Base-by-base conservation (phyloP, 1,284 basidiomycete genomes). In the Cryptococcus maquisensis region DNA sequence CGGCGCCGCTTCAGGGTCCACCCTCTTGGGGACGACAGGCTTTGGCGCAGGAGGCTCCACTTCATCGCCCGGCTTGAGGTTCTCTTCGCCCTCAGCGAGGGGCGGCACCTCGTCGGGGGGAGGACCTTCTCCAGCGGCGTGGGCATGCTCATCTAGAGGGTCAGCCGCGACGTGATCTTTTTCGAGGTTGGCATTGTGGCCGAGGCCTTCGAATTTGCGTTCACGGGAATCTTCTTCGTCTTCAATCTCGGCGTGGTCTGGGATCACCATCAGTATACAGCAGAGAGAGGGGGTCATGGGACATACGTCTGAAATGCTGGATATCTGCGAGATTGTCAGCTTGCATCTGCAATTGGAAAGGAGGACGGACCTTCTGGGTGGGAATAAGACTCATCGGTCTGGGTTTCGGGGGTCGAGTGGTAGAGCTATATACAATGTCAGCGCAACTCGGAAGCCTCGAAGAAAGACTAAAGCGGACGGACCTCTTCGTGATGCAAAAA, bases 321-420 rank as follows among this genome's bases (percentile, higher is more conserved):
- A 77, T 63, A 55, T 75, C 67, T 71, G 49, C 16, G 6, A 6
- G 32, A 32, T 39, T 55, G 21, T 16, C 5, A 48, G 21, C 18
- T 16, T 28, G 38, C 24, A 13, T 6, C 18, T 18, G 18, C 10
- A 20, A 36, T 18, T 12, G 20, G 9, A 15, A 23, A 23, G 23
- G 42, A 10, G 43, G 20, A 44, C 43, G 43, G 59, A 76, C 94
- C 92, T 75, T 96, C 96, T 3, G 90, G 85, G 74, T 99, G 95
- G 56, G 74, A 87, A 78, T 98, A 98, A 0, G 91, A 82, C 65
- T 93, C 91, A 70, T 97, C 94, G 0, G 90, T 92, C 76, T 98
- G 95, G 0, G 94, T 96, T 73, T 98, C 95, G 0, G 93, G 93
- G 21, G 93, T 97, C 54, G 76, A 88, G 78, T 99, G 95, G 80